Base-by-base conservation (phyloP, 371 early-diverging fungal genomes). In the Fennellomyces sp. region DNA sequence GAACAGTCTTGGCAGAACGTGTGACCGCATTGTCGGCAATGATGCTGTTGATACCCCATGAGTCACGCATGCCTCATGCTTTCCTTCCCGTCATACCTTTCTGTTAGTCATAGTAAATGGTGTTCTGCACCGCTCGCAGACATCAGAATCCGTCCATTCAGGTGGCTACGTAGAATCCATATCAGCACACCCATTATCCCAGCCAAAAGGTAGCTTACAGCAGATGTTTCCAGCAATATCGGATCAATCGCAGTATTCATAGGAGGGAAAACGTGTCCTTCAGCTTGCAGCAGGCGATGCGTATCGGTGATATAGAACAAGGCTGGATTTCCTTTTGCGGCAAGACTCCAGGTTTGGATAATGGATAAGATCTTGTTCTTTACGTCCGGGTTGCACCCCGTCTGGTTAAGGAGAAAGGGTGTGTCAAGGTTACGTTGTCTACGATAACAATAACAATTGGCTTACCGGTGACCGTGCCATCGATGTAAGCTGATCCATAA, bases 11-110 rank as follows among this genome's bases (percentile, higher is more conserved):
- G 88, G 78, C 97, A 97, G 58, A 91, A 97, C 1, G 94, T 94
- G 31, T 88, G 79, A 19, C 98, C 98, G 69, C 98, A 98, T 65
- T 94, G 92, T 63, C 98, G 88, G 63, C 98, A 98, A 69, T 98
- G 98, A 73, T 98, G 98, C 82, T 82, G 56, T 26, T 13, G 3
- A 58, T 27, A 38, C 15, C 39, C 13, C 17, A 48, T 15, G 1
- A 21, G 48, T 60, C 23, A 49, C n/a, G n/a, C n/a, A n/a, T 17
- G n/a, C 47, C 31, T 17, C 6, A 10, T 52, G 15, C 19, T 3
- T 61, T n/a, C 26, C 13, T 7, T 5, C n/a, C 41, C 15, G 10
- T 38, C 11, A 11, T 76, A 82, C 83, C 70, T 97, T 97, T 59
- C 98, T 85, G 73, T 95, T 97, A 45, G 96, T 93, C 19, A 94